Evolutionary conservation across 169 alveolate species (phyloP), one percentile per base, ranked within the genome.

Genomic region (Cardiosporidium cionae): DNA sequence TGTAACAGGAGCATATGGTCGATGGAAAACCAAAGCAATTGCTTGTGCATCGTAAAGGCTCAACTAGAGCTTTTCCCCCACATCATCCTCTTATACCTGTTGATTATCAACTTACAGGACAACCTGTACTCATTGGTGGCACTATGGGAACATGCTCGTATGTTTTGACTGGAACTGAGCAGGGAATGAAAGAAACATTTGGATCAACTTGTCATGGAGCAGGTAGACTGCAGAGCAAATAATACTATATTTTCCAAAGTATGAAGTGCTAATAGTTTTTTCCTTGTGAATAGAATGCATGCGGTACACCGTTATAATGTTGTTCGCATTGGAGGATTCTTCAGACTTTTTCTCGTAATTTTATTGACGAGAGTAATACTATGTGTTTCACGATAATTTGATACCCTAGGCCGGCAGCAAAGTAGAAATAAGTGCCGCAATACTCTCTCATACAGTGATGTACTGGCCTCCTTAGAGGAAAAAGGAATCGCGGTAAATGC

Each of bases 121-220:
- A 91, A 79, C 96, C 96, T 0, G 94, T 89, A 54, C 86, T 91
- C 35, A 89, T 91, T 4, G 96, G 96, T 16, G 96, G 96, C 32
- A 86, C 94, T 31, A 91, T 91, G 96, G 96, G 96, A 7, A 89
- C 94, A 7, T 81, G 89, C 83, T 85, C 92, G 33, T 91, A 89
- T 66, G 93, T 91, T 37, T 84, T 91, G 6, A 88, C 93, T 1
- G 96, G 96, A 52, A 91, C 94, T 0, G 90, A 87, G 68, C 68
- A 65, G 72, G 93, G 92, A 28, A 85, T 90, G 93, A 74, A 79
- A 65, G 85, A 81, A 31, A 88, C 96, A 3, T 90, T 88, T 65
- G 94, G 93, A 7, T 79, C 91, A 5, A 91, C 96, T 23, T 91
- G 96, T 62, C 96, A 91, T 68, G 96, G 96, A 4, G 93, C 96